phyloP scores from a whole-genome alignment of 345 rosid species.

The Theobroma cacao region DNA sequence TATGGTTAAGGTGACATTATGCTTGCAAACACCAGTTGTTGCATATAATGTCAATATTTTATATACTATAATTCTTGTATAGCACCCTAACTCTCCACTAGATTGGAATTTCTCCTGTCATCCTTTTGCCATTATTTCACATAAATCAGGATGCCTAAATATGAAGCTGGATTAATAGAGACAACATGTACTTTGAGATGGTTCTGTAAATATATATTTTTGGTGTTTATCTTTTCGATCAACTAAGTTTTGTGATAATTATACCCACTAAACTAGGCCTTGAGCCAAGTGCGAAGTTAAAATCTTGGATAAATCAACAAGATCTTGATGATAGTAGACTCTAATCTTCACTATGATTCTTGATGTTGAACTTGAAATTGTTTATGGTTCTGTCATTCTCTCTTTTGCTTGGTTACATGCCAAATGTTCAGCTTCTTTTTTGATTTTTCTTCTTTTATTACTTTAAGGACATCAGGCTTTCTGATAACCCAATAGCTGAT shows the following conservation, averaged over 20 bases:
- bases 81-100: not conserved
- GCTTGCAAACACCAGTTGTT: not conserved
- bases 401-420: not conserved
- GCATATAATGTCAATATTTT: not conserved
- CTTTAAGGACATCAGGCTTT: slow-evolving; percentile 80
- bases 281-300: not conserved
- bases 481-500: slow-evolving; percentile 81
- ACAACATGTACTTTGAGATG: not conserved
- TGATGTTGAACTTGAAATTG: not conserved
- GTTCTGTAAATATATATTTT: not conserved
- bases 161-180: not conserved
- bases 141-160: not conserved
- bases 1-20: not conserved
- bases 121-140: not conserved
- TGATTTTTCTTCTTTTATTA: slow-evolving; percentile 17
- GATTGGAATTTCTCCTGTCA: not conserved
- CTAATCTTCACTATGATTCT: not conserved
- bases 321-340: not conserved
- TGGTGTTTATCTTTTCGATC: slow-evolving; percentile 7
- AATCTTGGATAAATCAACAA: not conserved
- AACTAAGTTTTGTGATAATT: not conserved
- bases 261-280: not conserved
- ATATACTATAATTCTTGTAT: not conserved
- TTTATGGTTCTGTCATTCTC: not conserved
- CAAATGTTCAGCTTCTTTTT: slow-evolving; percentile 8